Evolutionary conservation across 2,329 filamentous ascomycete genomes (phyloP), one percentile per base, ranked within the genome.

Genomic region (Pestalotiopsis sp.): DNA sequence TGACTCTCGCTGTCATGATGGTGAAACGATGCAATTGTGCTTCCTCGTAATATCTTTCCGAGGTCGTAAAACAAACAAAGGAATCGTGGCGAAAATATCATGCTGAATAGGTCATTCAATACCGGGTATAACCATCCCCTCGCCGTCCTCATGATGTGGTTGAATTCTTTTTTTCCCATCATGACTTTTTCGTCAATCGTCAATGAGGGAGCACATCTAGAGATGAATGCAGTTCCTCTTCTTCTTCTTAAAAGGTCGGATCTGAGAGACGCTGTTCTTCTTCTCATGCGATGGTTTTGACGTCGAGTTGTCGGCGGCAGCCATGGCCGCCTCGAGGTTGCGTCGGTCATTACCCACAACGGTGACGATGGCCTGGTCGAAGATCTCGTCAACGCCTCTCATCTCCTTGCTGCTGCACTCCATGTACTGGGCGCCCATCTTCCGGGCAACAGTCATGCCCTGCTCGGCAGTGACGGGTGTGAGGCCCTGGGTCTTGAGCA

Each of bases 381-480:
- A 99, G 78, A 98, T 96, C 77, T 98, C 95, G 80, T 98, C 94
- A 60, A 99, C 95, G 68, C 96, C 96, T 66, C 87, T 90, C 92
- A 97, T 96, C 82, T 98, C 96, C 83, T 98, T 98, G 82, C 94
- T 97, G 79, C 94, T 97, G 87, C 96, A 99, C 84, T 99, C 96
- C 89, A 97, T 95, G 84, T 99, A 99, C 77, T 91, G 88, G 13
- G 96, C 96, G 72, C 91, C 91, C 96, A 99, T 99, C 83, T 95
- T 96, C 77, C 91, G 89, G 68, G 96, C 95, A 31, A 99, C 95
- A 9, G 90, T 88, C 78, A 92, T 88, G 72, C 95, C 96, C 82
- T 99, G 95, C 75, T 97, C 93, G 64, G 91, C 90, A 1, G 95
- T 98, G 63, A 99, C 95, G 4, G 96, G 96, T 2, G 95, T 98